Percentiles rank a stretch among this genome's conserved stretches.
Evolutionary conservation across 1,284 basidiomycete genomes (phyloP).

Genomic region (Malassezia sp.): DNA sequence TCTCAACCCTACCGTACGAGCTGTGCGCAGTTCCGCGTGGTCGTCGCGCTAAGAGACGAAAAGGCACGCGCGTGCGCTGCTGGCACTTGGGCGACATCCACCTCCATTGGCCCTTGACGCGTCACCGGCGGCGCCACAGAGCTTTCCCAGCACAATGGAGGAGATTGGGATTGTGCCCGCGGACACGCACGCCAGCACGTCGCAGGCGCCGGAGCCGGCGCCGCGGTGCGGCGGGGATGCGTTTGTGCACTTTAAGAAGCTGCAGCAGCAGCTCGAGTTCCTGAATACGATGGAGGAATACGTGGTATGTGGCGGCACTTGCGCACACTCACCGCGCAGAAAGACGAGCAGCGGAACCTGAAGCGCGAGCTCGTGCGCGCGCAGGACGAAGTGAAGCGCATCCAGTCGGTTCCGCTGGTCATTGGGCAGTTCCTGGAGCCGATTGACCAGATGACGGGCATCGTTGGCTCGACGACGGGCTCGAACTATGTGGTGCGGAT

Average conservation of each 20-base stretch:
- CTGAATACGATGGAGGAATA: constrained; percentile 55
- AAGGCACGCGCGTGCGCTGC: too few relatives aligned
- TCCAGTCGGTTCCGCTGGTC: constrained; percentile 97
- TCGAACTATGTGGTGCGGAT: constrained; percentile 98
- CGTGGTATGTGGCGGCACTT: constrained; percentile 50
- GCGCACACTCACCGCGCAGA: constrained; percentile 47
- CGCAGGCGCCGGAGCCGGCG: not conserved
- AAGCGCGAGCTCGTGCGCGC: constrained; percentile 95
- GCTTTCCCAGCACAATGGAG: constrained; percentile 42
- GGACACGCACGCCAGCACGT: constrained; percentile 4
- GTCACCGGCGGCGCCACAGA: too few relatives aligned
- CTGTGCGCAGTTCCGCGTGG: too few relatives aligned
- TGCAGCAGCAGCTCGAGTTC: constrained; percentile 46
- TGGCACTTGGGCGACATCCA: not conserved
- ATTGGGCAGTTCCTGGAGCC: constrained; percentile 99
- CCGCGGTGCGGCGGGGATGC: not conserved
- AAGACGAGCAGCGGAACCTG: constrained; percentile 95
- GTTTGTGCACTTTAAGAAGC: constrained; percentile 43
- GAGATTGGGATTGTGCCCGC: constrained; percentile 34
- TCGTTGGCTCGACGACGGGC: constrained; percentile 94
- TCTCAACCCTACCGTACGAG: too few relatives aligned
- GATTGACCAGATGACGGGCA: constrained; percentile 93
- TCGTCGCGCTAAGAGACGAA: too few relatives aligned
- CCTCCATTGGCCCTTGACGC: constrained; percentile 4
- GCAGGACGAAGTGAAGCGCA: constrained; percentile 98